Evolutionary conservation across 257 asterid genomes (phyloP).

Genomic region (Solanum infundibuliforme): DNA sequence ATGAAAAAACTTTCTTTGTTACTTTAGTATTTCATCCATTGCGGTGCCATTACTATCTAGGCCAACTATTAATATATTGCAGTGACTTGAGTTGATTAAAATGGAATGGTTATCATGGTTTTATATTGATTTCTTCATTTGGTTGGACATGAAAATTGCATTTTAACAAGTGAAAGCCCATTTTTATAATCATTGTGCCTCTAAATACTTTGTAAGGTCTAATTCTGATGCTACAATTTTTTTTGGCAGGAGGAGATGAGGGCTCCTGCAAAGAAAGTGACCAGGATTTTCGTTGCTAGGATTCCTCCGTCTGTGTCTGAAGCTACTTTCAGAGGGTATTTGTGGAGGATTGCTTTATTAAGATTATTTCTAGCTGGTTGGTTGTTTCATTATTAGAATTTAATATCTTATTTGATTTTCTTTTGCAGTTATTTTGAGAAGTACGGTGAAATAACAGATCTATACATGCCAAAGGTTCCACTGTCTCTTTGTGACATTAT

Average conservation of each 20-base stretch:
- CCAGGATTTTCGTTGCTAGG: slow-evolving; percentile 94
- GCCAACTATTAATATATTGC: neutral
- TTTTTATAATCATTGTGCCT: neutral
- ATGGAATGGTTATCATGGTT: neutral
- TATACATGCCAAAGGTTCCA: slow-evolving; percentile 95
- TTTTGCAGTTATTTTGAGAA: slow-evolving; percentile 84
- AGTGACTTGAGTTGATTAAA: neutral
- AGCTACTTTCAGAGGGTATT: slow-evolving; percentile 77
- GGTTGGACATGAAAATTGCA: neutral
- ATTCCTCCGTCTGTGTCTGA: slow-evolving; percentile 80
- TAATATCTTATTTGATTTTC: neutral
- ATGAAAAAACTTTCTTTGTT: neutral
- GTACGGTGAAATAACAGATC: slow-evolving; percentile 80
- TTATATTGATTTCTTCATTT: neutral
- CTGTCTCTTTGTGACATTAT: neutral
- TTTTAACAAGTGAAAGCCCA: neutral
- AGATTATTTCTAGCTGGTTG: neutral
- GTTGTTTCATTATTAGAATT: neutral
- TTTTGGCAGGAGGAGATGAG: slow-evolving; percentile 85
- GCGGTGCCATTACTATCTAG: neutral
- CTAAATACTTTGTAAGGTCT: neutral
- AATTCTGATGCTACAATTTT: neutral
- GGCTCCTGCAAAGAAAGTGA: slow-evolving; percentile 79
- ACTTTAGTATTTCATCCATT: neutral
- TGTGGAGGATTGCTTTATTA: neutral